Base-by-base conservation (phyloP, 2,329 filamentous ascomycete genomes). In the Calycina marina region DNA sequence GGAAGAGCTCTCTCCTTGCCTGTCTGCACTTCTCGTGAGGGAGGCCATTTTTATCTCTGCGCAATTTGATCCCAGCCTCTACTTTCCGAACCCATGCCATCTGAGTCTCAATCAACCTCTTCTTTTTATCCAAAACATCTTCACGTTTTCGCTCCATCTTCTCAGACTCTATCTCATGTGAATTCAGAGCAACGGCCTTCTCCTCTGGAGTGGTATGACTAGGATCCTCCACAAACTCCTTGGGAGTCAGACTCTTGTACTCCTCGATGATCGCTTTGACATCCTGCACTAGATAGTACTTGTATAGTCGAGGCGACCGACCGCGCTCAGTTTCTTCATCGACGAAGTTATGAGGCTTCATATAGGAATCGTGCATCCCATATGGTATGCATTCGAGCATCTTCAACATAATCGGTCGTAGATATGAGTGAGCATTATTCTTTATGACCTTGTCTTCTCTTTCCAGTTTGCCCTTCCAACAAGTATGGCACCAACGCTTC, bases 361-460 rank as follows among this genome's bases (percentile, higher is more conserved):
- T 34, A 25, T 45, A 52, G 5, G 46, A 50, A 31, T 52, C 49
- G 24, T 49, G 42, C 40, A 50, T 45, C 18, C 47, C 47, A 14
- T 42, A 40, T 4, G 49, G 47, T 29, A 52, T 50, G 26, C 46
- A 50, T 25, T 49, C 44, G 10, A 52, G 38, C n/a, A 52, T 34
- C 25, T 45, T 45, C 9, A 36, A 41, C 2, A 52, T 28, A 6
- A 35, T 35, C 12, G 33, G 31, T 4, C 46, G 40, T 6, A 36
- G 28, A 29, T 43, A 42, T 9, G n/a, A 6, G 4, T 40, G 27
- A 15, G 34, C 35, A 16, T 47, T 41, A 10, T 36, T 39, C 38
- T 50, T 50, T 5, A 49, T 20, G n/a, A 51, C 32, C 11, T 42
- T 40, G 39, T 51, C 48, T 28, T 51, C 47, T 31, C 48, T 42